A percentile compares a stretch with the other conserved stretches of the same genome.
These are phyloP conservation scores for Adansonia madagascariensis DNA, from an alignment of 441 rosid species.

Conservation along the genomic window DNA sequence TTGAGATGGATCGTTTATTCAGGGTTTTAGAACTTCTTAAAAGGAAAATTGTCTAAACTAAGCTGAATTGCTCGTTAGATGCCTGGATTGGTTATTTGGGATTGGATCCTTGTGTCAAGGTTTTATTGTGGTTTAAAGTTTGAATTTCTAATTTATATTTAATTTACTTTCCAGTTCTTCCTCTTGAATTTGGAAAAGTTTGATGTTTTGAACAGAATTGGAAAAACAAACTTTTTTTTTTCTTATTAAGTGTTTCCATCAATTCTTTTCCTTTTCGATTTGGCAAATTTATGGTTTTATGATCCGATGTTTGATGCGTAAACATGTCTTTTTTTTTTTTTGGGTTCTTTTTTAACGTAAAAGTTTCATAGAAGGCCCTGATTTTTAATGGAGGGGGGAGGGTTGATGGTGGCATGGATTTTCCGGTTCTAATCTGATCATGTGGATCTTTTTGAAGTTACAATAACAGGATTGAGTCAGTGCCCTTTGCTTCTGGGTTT, in stretches of 20 bases:
- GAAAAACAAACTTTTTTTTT: neutral
- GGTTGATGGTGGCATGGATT: neutral
- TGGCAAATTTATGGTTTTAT: constrained; percentile 4
- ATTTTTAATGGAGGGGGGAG: neutral
- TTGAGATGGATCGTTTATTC: constrained; percentile 25
- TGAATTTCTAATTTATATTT: neutral
- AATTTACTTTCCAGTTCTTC: neutral
- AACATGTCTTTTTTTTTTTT: neutral
- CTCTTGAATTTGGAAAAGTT: constrained; percentile 6
- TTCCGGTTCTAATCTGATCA: constrained; percentile 29
- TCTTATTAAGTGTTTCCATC: neutral
- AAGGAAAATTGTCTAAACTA: constrained; percentile 11
- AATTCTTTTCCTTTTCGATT: neutral
- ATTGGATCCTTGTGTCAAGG: constrained; percentile 41
- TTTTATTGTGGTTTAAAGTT: constrained; percentile 50
- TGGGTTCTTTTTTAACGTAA: neutral
- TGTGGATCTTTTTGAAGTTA: constrained; percentile 31
- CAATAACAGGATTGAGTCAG: constrained; percentile 7
- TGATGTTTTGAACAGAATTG: neutral
- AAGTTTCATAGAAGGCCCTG: neutral
- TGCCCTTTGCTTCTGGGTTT: constrained; percentile 17
- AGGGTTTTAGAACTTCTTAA: constrained; percentile 37
- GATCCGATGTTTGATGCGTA: constrained; percentile 15
- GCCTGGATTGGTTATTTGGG: constrained; percentile 29
- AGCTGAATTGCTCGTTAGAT: constrained; percentile 17